phyloP scores from a whole-genome alignment of 2,329 filamentous ascomycete genomes.

The Fusarium scirpi region DNA sequence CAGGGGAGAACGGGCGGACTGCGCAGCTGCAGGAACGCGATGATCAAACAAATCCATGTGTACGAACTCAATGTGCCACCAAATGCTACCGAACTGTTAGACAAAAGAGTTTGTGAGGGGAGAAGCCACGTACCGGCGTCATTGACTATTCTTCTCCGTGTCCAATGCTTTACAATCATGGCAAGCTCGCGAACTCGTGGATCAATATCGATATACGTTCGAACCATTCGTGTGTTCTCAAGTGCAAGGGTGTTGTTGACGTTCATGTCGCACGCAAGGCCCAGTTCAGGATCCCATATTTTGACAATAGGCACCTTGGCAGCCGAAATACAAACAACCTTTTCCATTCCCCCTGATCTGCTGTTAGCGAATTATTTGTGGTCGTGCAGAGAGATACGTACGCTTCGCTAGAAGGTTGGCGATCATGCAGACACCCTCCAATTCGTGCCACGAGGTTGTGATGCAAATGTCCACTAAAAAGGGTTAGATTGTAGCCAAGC shows the following conservation, averaged over 20 bases:
- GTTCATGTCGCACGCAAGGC: conserved; percentile 95
- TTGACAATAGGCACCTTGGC: conserved; percentile 99
- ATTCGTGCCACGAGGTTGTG: conserved; percentile 86
- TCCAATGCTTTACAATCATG: conserved; percentile 99
- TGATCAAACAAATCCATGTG: conserved; percentile 98
- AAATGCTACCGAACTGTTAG: conserved; percentile 70
- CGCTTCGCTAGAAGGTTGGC: conserved; percentile 86
- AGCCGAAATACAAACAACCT: conserved; percentile 91
- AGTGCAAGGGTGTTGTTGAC: conserved; percentile 96
- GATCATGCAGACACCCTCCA: conserved; percentile 91
- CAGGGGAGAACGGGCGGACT: conserved; percentile 86
- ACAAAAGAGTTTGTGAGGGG: background rate
- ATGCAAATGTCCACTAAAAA: conserved; percentile 93
- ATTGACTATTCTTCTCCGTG: conserved; percentile 89
- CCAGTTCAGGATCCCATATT: conserved; percentile 94
- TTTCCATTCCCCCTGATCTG: conserved; percentile 89
- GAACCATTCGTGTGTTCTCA: conserved; percentile 98
- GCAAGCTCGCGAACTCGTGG: conserved; percentile 89
- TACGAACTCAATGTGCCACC: conserved; percentile 97
- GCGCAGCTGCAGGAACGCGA: conserved; percentile 93
- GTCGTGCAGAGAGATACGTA: conserved; percentile 62
- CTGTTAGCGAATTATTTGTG: conserved; percentile 49
- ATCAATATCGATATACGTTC: conserved; percentile 95
- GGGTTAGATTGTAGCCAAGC: conserved; percentile 24
- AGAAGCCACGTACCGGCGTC: conserved; percentile 82